Conservation (phyloP, 1,139 yeast genomes). For the Kluyveromyces sp. region DNA sequence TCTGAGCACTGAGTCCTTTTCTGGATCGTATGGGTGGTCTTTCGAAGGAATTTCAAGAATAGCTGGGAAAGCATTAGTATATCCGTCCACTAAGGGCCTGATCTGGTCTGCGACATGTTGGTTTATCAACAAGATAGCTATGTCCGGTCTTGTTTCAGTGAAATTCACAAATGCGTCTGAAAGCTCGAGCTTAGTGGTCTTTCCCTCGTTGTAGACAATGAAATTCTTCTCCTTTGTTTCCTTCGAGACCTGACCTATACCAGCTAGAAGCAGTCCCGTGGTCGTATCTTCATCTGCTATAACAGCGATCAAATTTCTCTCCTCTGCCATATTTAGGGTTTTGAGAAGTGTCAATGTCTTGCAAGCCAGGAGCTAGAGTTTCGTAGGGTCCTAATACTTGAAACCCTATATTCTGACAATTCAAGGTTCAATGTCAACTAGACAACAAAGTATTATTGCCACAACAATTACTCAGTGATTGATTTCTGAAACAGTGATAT, state of each 20-base stretch:
- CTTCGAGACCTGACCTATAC: slow-evolving; percentile 78
- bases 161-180: slow-evolving; percentile 69
- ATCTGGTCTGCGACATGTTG: slow-evolving; percentile 94
- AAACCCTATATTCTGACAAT: neutral
- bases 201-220: slow-evolving; percentile 68
- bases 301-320: slow-evolving; percentile 78
- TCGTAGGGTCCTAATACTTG: neutral
- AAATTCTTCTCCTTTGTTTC: slow-evolving; percentile 65
- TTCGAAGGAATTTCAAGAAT: slow-evolving; percentile 94
- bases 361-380: neutral
- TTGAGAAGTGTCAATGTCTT: neutral
- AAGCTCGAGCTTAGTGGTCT: slow-evolving; percentile 70
- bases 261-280: slow-evolving; percentile 92
- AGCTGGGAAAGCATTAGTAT: slow-evolving; percentile 91
- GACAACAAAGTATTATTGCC: no score
- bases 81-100: slow-evolving; percentile 73
- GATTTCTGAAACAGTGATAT: no score
- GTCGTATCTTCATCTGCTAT: slow-evolving; percentile 97
- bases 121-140: slow-evolving; percentile 85
- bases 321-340: slow-evolving; percentile 36
- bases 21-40: slow-evolving; percentile 97
- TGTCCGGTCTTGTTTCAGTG: slow-evolving; percentile 73
- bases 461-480: no score
- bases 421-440: no score
- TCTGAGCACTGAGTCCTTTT: slow-evolving; percentile 90